Conservation (phyloP, 345 rosid genomes). For the Populus alba region DNA sequence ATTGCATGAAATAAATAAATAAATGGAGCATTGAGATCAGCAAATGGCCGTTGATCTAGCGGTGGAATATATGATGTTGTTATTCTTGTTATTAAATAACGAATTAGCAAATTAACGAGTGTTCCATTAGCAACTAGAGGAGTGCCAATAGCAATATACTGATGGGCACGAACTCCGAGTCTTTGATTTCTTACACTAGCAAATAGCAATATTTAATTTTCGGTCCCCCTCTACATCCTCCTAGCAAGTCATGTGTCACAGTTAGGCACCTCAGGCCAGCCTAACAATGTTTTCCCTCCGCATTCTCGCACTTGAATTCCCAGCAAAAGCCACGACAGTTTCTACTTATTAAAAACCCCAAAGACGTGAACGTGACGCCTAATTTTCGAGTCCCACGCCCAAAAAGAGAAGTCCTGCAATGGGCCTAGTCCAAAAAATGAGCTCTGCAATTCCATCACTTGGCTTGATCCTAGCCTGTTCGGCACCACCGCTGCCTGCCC, state of each 20-base stretch:
- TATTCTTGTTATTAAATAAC: no score
- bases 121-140: no score
- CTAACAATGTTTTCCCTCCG: not conserved
- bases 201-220: not conserved
- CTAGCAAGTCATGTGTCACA: not conserved
- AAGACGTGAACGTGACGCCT: slow-evolving; percentile 15
- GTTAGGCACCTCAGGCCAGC: not conserved
- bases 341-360: not conserved
- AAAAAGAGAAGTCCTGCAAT: no score
- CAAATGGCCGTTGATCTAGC: no score
- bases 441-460: no score
- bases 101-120: no score
- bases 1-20: no score
- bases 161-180: not conserved
- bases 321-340: not conserved
- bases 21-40: no score
- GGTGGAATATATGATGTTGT: no score
- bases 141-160: no score
- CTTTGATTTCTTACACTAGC: not conserved
- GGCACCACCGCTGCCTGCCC: no score
- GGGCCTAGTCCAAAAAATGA: not conserved
- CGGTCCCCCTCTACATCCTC: not conserved
- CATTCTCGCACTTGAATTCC: not conserved
- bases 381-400: not conserved
- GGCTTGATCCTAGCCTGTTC: no score